Percentiles rank a stretch among this genome's conserved stretches.
Evolutionary conservation across 805 yeast species (phyloP).

Genomic region (Saccharomycopsis malanga): DNA sequence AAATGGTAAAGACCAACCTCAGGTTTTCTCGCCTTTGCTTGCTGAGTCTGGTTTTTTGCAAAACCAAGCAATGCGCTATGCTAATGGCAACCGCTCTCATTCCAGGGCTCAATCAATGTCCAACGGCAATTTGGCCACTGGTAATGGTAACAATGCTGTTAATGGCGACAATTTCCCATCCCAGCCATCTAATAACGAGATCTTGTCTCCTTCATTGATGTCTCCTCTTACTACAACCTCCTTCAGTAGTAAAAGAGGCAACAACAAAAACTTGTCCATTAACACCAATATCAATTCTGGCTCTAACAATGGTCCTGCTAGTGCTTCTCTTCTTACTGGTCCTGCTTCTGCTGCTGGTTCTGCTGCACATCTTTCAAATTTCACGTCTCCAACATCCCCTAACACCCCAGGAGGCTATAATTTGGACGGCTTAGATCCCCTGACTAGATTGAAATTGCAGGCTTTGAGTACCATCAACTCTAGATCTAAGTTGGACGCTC

Average conservation of each 20-base stretch:
- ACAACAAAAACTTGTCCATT: constrained; percentile 12
- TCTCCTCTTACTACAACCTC: constrained; percentile 13
- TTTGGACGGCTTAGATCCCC: constrained; percentile 20
- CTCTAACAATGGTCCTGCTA: background rate
- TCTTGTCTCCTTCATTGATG: constrained; percentile 10
- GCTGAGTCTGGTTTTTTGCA: constrained; percentile 22
- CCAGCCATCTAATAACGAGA: constrained; percentile 1
- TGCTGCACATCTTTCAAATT: background rate
- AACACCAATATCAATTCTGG: constrained; percentile 9
- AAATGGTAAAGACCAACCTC: constrained; percentile 8
- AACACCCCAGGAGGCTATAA: constrained; percentile 22
- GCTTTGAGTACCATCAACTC: constrained; percentile 61
- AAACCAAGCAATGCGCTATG: constrained; percentile 21
- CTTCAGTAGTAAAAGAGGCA: constrained; percentile 14
- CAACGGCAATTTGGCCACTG: background rate
- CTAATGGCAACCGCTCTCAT: constrained; percentile 10
- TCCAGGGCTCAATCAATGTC: constrained; percentile 10
- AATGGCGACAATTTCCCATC: background rate
- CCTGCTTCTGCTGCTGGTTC: background rate
- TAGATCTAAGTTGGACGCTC: constrained; percentile 38
- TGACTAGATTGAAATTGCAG: constrained; percentile 50
- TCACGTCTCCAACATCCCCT: constrained; percentile 23
- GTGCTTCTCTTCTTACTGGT: background rate
- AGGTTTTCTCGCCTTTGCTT: constrained; percentile 21
- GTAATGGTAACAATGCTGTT: background rate